Base-by-base conservation (phyloP, 108 stramenopile species). In the Nitzschia palea region DNA sequence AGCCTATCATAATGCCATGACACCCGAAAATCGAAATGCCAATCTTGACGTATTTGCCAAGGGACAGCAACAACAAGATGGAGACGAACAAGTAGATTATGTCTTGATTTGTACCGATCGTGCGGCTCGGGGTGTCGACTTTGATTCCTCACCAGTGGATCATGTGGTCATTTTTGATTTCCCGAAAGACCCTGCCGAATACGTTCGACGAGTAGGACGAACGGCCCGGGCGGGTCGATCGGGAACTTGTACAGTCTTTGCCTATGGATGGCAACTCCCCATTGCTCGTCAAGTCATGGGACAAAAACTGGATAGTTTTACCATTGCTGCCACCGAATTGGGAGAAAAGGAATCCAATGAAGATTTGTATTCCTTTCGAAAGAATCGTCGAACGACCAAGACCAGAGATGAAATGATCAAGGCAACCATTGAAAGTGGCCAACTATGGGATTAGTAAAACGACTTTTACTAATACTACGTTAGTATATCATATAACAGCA, bases 91-190 rank as follows among this genome's bases (percentile, higher is more conserved):
- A 34, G 63, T 80, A 2, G 87, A 89, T 55, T 73, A 66, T 37
- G 72, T 98, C 9, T 67, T 98, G 64, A 84, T 98, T 22, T 97
- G 95, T 57, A 98, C 97, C n/a, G 97, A 98, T 77, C 90, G 97
- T 3, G 95, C 97, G 6, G 94, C 95, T 3, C 76, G 97, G 6
- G 97, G 97, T 15, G 94, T 97, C 23, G 97, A 98, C 44, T 95
- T 95, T 77, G 90, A 76, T 60, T 85, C 85, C 2, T 68, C 93
- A 8, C 83, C 87, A 8, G 89, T 96, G 8, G 93, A 94, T 78
- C 94, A 95, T 60, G 96, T 96, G n/a, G 68, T 94, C 54, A 89
- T 93, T 84, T 94, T 93, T 80, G 95, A 96, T 60, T 96, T 94
- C 72, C 95, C 95, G 15, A 64, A 87, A 17, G 93, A 94, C 64